Percentiles rank a stretch among this genome's conserved stretches.
Conservation (phyloP, 495 filamentous ascomycete genomes). For the Parmelia sp. region DNA sequence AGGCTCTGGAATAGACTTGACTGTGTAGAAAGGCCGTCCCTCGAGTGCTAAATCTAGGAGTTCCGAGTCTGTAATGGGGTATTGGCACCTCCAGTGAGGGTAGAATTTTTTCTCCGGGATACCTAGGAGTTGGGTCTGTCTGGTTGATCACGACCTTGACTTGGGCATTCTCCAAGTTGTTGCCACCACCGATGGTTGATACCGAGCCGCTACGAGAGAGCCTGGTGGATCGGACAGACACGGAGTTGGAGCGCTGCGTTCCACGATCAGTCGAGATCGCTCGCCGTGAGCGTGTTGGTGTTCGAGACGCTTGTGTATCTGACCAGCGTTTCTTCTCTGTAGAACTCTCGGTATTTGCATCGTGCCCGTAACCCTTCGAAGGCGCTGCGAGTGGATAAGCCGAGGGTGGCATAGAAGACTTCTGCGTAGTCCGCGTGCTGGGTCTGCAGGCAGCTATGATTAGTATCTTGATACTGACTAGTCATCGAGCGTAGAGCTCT, state of each 20-base stretch:
- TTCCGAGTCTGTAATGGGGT: constrained; percentile 79
- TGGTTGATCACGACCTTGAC: constrained; percentile 84
- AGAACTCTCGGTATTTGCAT: constrained; percentile 30
- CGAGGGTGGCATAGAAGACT: constrained; percentile 49
- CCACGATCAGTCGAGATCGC: constrained; percentile 30
- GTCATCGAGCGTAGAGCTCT: neutral
- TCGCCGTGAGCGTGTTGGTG: constrained; percentile 27
- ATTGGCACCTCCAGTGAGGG: constrained; percentile 72
- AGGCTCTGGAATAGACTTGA: constrained; percentile 54
- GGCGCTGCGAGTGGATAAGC: constrained; percentile 51
- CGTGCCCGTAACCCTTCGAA: constrained; percentile 43
- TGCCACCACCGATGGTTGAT: constrained; percentile 34
- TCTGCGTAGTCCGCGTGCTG: constrained; percentile 50
- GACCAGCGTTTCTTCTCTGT: constrained; percentile 29
- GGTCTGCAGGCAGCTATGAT: constrained; percentile 42
- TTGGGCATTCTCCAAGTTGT: constrained; percentile 42
- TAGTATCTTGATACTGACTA: constrained; percentile 8
- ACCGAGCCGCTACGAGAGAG: constrained; percentile 19
- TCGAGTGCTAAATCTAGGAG: constrained; percentile 69
- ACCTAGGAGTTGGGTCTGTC: constrained; percentile 60
- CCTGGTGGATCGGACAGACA: constrained; percentile 12
- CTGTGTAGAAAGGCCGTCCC: constrained; percentile 77
- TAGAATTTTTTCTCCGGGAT: constrained; percentile 51
- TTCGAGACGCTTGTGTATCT: constrained; percentile 31
- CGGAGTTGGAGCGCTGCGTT: constrained; percentile 29